A percentile compares a stretch with the other conserved stretches of the same genome.
These are phyloP conservation scores for Xylaria sp. DNA, from an alignment of 2,329 filamentous ascomycete species.

Conservation along the genomic window DNA sequence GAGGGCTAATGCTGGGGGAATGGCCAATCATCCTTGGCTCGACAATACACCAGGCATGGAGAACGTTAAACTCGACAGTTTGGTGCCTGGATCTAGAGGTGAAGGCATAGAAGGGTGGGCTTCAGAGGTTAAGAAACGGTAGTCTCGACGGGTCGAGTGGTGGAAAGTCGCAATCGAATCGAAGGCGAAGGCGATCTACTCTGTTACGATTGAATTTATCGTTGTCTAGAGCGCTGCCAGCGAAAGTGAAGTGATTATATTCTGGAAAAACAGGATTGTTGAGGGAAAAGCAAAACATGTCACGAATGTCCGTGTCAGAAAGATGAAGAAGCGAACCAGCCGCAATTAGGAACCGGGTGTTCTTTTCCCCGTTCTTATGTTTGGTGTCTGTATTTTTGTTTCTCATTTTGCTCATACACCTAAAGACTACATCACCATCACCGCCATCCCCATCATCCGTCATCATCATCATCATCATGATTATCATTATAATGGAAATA, in stretches of 20 bases:
- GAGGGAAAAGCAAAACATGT: conserved; percentile 9
- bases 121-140: conserved; percentile 86
- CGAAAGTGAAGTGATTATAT: conserved; percentile 9
- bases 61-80: conserved; percentile 74
- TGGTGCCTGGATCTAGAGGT: conserved; percentile 83
- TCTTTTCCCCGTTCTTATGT: not conserved
- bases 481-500: conserved; percentile 35
- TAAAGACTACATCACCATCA: conserved; percentile 24
- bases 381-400: conserved; percentile 27
- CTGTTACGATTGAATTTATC: conserved; percentile 16
- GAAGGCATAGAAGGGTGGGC: conserved; percentile 97
- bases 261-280: conserved; percentile 30
- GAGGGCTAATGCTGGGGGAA: conserved; percentile 93
- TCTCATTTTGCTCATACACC: conserved; percentile 29
- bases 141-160: conserved; percentile 40
- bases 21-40: conserved; percentile 87
- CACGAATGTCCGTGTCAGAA: conserved; percentile 18
- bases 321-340: conserved; percentile 18
- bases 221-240: conserved; percentile 18
- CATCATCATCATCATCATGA: not conserved
- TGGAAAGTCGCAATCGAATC: not conserved
- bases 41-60: conserved; percentile 92
- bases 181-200: conserved; percentile 17
- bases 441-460: conserved; percentile 1
- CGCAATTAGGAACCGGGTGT: not conserved